These are phyloP conservation scores for Trypanosoma melophagium DNA, from an alignment of 208 protist genomes.

Conservation along the genomic window DNA sequence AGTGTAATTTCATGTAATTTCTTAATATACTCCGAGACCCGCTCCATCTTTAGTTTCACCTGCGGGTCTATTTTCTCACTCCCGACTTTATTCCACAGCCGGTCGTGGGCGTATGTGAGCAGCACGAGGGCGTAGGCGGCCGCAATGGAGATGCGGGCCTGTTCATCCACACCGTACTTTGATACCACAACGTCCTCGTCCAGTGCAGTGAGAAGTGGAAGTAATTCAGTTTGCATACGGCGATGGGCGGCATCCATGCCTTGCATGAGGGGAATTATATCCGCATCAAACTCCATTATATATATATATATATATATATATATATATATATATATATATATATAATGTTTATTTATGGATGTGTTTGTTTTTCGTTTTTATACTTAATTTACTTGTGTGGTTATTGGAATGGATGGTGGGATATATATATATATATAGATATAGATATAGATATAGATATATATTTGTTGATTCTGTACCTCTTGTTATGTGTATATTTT, in stretches of 20 bases:
- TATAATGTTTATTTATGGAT: not conserved
- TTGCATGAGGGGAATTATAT: slow-evolving; percentile 50
- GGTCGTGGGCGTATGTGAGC: slow-evolving; percentile 68
- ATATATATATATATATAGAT: too few relatives aligned
- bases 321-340: slow-evolving; percentile 3
- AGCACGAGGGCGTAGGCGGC: slow-evolving; percentile 69
- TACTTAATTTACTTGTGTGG: too few relatives aligned
- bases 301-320: not conserved
- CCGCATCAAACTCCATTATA: slow-evolving; percentile 63
- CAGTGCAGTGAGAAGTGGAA: slow-evolving; percentile 50
- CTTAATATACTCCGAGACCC: slow-evolving; percentile 82
- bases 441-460: too few relatives aligned
- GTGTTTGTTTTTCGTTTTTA: not conserved
- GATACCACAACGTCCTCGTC: slow-evolving; percentile 72
- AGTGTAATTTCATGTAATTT: slow-evolving; percentile 83
- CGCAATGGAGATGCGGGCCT: slow-evolving; percentile 77
- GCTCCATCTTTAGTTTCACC: slow-evolving; percentile 83
- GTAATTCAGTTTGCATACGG: slow-evolving; percentile 34
- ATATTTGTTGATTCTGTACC: too few relatives aligned
- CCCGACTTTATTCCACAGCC: slow-evolving; percentile 39
- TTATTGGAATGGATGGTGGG: too few relatives aligned
- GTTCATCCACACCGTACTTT: slow-evolving; percentile 70
- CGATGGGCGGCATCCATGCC: slow-evolving; percentile 43
- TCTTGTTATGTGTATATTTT: not conserved
- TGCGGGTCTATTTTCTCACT: slow-evolving; percentile 42